Percentiles rank a stretch among this genome's conserved stretches.
phyloP scores from a whole-genome alignment of 306 rosid genomes.

The Corylus avellana region DNA sequence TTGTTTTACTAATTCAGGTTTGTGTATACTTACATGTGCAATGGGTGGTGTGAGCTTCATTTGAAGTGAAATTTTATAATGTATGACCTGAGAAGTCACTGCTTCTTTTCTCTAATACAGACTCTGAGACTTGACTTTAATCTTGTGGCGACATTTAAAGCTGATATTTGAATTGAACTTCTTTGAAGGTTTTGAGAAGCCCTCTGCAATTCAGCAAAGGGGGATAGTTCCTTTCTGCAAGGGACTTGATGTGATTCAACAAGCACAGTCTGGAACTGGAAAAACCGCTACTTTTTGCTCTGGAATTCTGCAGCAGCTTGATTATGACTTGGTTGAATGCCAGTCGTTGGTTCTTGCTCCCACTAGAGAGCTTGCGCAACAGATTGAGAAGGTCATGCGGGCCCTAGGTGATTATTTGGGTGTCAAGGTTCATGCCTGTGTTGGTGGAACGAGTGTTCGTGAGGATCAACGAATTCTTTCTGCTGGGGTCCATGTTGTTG shows the following conservation, averaged over 20 bases:
- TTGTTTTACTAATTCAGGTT: not conserved
- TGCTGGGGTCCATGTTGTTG: conserved; percentile 67
- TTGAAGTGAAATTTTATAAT: not conserved
- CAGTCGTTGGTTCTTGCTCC: conserved; percentile 82
- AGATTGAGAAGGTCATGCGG: conserved; percentile 79
- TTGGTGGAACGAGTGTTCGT: conserved; percentile 72
- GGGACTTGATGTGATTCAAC: conserved; percentile 78
- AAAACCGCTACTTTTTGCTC: conserved; percentile 81
- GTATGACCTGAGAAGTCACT: not conserved
- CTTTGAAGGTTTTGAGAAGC: conserved; percentile 71
- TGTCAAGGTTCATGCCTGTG: conserved; percentile 80
- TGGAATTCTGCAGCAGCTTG: conserved; percentile 76
- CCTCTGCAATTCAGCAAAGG: conserved; percentile 84
- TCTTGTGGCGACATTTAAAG: conserved; percentile 1
- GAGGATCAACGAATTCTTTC: conserved; percentile 66
- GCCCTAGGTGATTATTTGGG: conserved; percentile 76
- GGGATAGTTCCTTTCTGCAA: conserved; percentile 79
- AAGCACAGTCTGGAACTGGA: conserved; percentile 81
- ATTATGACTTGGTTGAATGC: conserved; percentile 64
- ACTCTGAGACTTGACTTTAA: not conserved
- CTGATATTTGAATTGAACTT: conserved; percentile 18
- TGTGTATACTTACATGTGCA: not conserved
- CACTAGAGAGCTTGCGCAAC: conserved; percentile 78
- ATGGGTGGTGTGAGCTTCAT: conserved; percentile 1
- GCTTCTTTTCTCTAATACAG: conserved; percentile 1